A percentile compares a stretch with the other conserved stretches of the same genome.
phyloP scores from a whole-genome alignment of 345 rosid genomes.

The Arabidopsis arenosa region DNA sequence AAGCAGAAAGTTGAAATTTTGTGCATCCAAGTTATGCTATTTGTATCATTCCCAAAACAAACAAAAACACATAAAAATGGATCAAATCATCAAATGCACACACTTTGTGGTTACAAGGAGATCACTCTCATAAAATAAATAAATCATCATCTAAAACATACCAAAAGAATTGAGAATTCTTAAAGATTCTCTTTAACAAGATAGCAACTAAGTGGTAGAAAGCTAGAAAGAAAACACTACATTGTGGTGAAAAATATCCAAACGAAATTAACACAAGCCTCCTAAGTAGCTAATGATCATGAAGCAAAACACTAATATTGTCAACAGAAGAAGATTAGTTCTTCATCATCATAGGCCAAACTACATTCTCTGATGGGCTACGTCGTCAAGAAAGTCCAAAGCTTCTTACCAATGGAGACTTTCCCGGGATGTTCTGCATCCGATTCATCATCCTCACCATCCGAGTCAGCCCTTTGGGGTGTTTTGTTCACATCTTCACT shows the following conservation, averaged over 20 bases:
- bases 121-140: constrained; percentile 25
- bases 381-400: constrained; percentile 90
- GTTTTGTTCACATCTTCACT: constrained; percentile 88
- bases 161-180: constrained; percentile 44
- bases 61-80: not conserved
- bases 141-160: constrained; percentile 42
- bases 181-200: constrained; percentile 31
- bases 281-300: constrained; percentile 40
- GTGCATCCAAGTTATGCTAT: too few species aligned
- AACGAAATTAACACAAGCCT: constrained; percentile 31
- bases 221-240: constrained; percentile 27
- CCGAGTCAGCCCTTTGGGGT: constrained; percentile 52
- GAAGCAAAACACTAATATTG: constrained; percentile 37
- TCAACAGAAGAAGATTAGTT: constrained; percentile 39
- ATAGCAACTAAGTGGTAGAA: constrained; percentile 32
- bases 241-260: constrained; percentile 8
- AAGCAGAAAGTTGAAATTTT: too few species aligned
- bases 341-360: constrained; percentile 30
- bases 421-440: constrained; percentile 79
- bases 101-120: constrained; percentile 11
- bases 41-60: too few species aligned
- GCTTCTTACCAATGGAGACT: constrained; percentile 84
- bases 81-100: not conserved
- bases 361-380: constrained; percentile 41
- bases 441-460: constrained; percentile 58